Evolutionary conservation across 139 green algal genomes (phyloP).

Genomic region (Chlamydomonas schloesseri): DNA sequence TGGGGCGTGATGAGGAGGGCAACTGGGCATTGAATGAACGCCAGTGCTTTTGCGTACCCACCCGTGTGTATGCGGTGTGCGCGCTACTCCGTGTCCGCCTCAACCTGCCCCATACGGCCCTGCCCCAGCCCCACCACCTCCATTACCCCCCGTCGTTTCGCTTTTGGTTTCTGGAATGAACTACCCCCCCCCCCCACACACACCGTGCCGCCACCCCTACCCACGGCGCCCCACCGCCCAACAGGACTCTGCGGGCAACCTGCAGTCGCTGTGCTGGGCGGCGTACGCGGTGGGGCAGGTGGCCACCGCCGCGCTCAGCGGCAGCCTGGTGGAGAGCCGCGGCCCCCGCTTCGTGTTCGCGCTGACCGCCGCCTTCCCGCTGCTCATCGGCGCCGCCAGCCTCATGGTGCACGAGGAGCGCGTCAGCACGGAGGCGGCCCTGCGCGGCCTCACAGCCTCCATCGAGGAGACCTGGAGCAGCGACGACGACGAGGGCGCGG

Average conservation of each 20-base stretch:
- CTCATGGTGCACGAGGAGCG: slow-evolving; percentile 50
- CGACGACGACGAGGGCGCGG: not conserved
- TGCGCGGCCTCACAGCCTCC: not conserved
- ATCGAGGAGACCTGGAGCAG: not conserved
- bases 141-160: too few relatives aligned
- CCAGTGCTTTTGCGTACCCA: too few relatives aligned
- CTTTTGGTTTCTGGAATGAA: too few relatives aligned
- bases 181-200: too few relatives aligned
- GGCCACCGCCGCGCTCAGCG: slow-evolving; percentile 87
- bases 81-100: too few relatives aligned
- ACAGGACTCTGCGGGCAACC: slow-evolving; percentile 69
- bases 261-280: slow-evolving; percentile 96
- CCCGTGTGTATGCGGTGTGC: too few relatives aligned
- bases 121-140: too few relatives aligned
- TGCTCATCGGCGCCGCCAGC: slow-evolving; percentile 36
- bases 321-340: slow-evolving; percentile 72
- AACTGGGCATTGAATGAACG: too few relatives aligned
- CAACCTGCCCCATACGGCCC: too few relatives aligned
- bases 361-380: slow-evolving; percentile 50
- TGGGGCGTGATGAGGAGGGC: too few relatives aligned
- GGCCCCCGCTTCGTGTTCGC: slow-evolving; percentile 43
- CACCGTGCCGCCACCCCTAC: not conserved
- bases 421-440: not conserved
- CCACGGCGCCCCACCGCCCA: not conserved
- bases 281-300: slow-evolving; percentile 85